Evolutionary conservation across 169 alveolate genomes (phyloP).

Genomic region (Plasmodium cynomolgi): DNA sequence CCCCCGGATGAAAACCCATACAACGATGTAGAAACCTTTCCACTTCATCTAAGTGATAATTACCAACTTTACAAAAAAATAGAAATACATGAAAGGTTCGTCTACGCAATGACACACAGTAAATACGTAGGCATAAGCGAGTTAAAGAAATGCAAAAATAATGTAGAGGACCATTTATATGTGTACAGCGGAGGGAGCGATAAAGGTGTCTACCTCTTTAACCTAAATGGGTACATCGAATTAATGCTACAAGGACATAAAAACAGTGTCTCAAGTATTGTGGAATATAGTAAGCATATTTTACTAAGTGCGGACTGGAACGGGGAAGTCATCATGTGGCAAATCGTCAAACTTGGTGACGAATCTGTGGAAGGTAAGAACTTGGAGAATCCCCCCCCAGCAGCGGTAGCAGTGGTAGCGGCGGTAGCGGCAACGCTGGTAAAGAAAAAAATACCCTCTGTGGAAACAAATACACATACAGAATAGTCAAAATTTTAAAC

Average conservation of each 20-base stretch:
- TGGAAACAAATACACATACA: constrained; percentile 28
- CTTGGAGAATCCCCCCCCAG: background rate
- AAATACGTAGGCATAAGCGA: constrained; percentile 53
- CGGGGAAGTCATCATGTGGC: constrained; percentile 56
- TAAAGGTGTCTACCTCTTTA: constrained; percentile 14
- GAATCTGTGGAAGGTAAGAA: background rate
- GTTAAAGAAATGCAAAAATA: constrained; percentile 4
- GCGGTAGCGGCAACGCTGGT: background rate
- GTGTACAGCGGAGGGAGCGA: constrained; percentile 68
- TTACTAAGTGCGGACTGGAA: constrained; percentile 65
- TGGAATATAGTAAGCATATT: constrained; percentile 41
- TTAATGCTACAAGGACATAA: constrained; percentile 60
- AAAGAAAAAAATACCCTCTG: background rate
- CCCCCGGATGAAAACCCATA: background rate
- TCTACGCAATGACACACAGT: constrained; percentile 38
- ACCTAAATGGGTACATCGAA: constrained; percentile 48
- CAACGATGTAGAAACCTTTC: constrained; percentile 2
- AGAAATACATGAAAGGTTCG: constrained; percentile 59
- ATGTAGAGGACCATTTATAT: constrained; percentile 27
- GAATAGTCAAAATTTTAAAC: constrained; percentile 29
- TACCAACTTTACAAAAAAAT: constrained; percentile 31
- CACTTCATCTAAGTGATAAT: constrained; percentile 9
- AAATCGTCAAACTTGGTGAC: background rate
- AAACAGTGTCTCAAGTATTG: constrained; percentile 54
- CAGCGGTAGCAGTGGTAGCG: too few relatives aligned